phyloP scores from a whole-genome alignment of 495 filamentous ascomycete genomes.

The Filosporella fistucella region DNA sequence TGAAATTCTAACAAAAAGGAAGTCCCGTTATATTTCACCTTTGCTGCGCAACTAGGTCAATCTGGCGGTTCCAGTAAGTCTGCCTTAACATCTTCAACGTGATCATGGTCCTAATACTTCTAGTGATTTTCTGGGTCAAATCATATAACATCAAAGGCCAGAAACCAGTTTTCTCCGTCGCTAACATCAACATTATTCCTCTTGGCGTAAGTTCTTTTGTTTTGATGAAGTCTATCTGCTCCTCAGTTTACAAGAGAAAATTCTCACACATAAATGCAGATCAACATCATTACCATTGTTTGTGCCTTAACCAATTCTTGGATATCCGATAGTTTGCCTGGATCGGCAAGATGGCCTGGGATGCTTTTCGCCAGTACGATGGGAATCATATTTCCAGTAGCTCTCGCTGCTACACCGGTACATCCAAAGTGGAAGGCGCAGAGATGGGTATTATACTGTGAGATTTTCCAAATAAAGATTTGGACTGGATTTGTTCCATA shows the following conservation, averaged over 20 bases:
- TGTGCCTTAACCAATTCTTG: conserved; percentile 3
- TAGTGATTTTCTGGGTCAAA: conserved; percentile 14
- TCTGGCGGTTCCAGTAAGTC: conserved; percentile 9
- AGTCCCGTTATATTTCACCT: conserved; percentile 8
- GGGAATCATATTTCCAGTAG: conserved; percentile 10
- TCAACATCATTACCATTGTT: conserved; percentile 8
- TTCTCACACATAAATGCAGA: neutral
- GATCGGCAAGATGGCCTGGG: conserved; percentile 7
- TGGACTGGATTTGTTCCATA: too few species aligned
- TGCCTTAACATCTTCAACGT: neutral
- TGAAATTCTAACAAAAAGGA: conserved; percentile 1
- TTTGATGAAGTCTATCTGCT: too few species aligned
- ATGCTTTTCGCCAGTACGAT: conserved; percentile 10
- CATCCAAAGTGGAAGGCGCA: neutral
- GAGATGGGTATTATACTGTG: conserved; percentile 7
- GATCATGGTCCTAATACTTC: neutral
- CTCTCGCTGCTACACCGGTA: conserved; percentile 5
- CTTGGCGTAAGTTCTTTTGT: conserved; percentile 4
- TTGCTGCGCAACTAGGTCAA: conserved; percentile 7
- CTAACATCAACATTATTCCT: conserved; percentile 10
- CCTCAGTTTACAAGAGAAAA: neutral
- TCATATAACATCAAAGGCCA: conserved; percentile 7
- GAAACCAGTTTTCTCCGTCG: conserved; percentile 1
- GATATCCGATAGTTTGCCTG: conserved; percentile 11
- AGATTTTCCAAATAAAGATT: neutral